These are phyloP conservation scores for Kodamaea neixiangensis DNA, from an alignment of 805 yeast species.

Conservation along the genomic window DNA sequence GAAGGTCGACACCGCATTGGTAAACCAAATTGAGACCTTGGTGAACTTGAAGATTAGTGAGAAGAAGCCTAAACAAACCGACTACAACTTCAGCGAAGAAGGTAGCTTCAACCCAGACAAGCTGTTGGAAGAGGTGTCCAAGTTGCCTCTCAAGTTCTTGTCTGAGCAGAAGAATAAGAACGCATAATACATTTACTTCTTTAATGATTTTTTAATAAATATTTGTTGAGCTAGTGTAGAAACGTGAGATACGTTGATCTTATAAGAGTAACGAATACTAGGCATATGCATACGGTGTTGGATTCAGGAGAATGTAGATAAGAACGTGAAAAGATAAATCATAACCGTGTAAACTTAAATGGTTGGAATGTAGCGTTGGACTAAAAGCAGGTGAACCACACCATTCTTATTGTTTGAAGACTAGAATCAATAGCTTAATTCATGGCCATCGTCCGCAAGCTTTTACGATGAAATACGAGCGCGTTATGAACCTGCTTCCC, in stretches of 20 bases:
- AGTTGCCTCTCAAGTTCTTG: constrained; percentile 27
- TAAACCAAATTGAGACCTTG: constrained; percentile 10
- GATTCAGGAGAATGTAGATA: too few species aligned
- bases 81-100: constrained; percentile 11
- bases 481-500: neutral
- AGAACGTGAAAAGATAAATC: too few species aligned
- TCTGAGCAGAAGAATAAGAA: constrained; percentile 5
- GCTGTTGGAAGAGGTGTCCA: constrained; percentile 28
- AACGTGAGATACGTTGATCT: too few species aligned
- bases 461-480: neutral
- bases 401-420: too few species aligned
- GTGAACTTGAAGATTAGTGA: constrained; percentile 9
- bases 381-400: too few species aligned
- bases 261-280: too few species aligned
- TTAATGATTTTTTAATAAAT: neutral
- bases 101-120: constrained; percentile 26
- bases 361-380: too few species aligned
- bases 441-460: neutral
- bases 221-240: too few species aligned
- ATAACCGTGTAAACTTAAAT: too few species aligned
- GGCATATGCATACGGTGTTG: too few species aligned
- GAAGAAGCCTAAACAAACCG: constrained; percentile 3
- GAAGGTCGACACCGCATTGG: constrained; percentile 2
- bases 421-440: neutral
- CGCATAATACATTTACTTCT: neutral